A percentile compares a stretch with the other conserved stretches of the same genome.
phyloP scores from a whole-genome alignment of 2,329 filamentous ascomycete genomes.

The Cladosporium sp. region DNA sequence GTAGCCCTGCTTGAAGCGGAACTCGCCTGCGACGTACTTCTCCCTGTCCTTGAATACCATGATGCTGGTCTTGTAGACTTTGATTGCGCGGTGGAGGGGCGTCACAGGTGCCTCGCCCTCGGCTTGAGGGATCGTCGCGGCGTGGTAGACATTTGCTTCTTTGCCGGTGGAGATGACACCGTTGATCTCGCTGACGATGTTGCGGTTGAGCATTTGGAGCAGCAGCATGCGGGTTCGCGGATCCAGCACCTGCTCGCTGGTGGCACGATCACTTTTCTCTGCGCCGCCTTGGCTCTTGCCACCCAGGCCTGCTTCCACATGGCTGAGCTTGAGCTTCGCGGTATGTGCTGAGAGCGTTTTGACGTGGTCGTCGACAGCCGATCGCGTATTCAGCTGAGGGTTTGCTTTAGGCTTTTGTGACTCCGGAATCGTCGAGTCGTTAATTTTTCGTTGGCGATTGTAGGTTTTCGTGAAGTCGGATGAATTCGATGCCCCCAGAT shows the following conservation, averaged over 20 bases:
- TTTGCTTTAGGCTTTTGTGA: slow-evolving; percentile 64
- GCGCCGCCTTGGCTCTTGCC: slow-evolving; percentile 45
- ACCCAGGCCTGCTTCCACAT: slow-evolving; percentile 47
- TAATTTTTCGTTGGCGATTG: slow-evolving; percentile 72
- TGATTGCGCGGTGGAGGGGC: slow-evolving; percentile 75
- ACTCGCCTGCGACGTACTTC: slow-evolving; percentile 91
- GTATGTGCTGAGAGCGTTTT: slow-evolving; percentile 79
- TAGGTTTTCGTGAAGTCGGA: slow-evolving; percentile 77
- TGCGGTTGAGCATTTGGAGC: slow-evolving; percentile 90
- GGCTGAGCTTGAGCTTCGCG: slow-evolving; percentile 74
- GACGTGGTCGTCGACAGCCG: slow-evolving; percentile 81
- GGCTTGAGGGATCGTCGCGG: slow-evolving; percentile 57
- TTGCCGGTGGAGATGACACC: slow-evolving; percentile 95
- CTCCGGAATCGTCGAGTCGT: slow-evolving; percentile 45
- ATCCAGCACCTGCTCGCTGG: slow-evolving; percentile 90
- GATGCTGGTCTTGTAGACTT: slow-evolving; percentile 98
- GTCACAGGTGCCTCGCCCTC: slow-evolving; percentile 39
- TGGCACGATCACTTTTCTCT: slow-evolving; percentile 80
- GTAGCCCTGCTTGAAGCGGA: slow-evolving; percentile 82
- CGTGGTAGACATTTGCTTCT: slow-evolving; percentile 96
- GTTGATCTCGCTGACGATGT: slow-evolving; percentile 83
- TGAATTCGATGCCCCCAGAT: slow-evolving; percentile 51
- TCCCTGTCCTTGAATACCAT: slow-evolving; percentile 97
- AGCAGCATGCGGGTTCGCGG: slow-evolving; percentile 92
- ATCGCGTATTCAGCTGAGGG: slow-evolving; percentile 70